These are phyloP conservation scores for Ammopiptanthus mongolicus DNA, from an alignment of 306 rosid species.

Conservation along the genomic window DNA sequence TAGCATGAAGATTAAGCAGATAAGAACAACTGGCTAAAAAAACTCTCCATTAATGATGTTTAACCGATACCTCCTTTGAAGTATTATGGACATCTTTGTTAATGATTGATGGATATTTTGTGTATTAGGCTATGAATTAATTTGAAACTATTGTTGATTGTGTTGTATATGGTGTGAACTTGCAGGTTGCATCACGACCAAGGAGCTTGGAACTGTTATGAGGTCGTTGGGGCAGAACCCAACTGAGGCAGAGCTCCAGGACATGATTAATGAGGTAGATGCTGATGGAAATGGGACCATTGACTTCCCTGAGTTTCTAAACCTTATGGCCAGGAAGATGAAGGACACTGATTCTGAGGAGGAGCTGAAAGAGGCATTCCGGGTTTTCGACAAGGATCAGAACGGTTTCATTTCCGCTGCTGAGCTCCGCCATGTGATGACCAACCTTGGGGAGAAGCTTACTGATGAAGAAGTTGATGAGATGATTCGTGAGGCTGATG, in stretches of 20 bases:
- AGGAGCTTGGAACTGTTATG: constrained; percentile 90
- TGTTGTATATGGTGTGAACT: neutral
- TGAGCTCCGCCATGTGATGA: constrained; percentile 88
- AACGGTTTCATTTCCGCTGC: constrained; percentile 90
- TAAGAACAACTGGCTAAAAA: too few relatives aligned
- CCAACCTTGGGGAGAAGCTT: constrained; percentile 86
- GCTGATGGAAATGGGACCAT: constrained; percentile 59
- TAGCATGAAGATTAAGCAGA: neutral
- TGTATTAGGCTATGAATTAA: neutral
- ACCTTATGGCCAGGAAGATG: constrained; percentile 58
- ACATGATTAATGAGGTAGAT: constrained; percentile 65
- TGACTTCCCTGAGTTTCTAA: constrained; percentile 54
- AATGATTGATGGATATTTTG: neutral
- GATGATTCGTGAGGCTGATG: constrained; percentile 84
- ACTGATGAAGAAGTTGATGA: constrained; percentile 83
- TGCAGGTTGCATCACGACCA: constrained; percentile 84
- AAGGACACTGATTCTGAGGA: constrained; percentile 86
- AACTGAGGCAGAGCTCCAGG: constrained; percentile 61
- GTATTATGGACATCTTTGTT: neutral
- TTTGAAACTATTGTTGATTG: neutral
- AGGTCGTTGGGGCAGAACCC: constrained; percentile 59
- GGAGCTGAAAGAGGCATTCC: constrained; percentile 79
- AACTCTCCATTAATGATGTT: neutral
- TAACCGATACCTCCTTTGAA: neutral
- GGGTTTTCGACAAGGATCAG: constrained; percentile 87